These are phyloP conservation scores for Isoetes taiwanensis DNA, from an alignment of 75 land plant species.

Conservation along the genomic window DNA sequence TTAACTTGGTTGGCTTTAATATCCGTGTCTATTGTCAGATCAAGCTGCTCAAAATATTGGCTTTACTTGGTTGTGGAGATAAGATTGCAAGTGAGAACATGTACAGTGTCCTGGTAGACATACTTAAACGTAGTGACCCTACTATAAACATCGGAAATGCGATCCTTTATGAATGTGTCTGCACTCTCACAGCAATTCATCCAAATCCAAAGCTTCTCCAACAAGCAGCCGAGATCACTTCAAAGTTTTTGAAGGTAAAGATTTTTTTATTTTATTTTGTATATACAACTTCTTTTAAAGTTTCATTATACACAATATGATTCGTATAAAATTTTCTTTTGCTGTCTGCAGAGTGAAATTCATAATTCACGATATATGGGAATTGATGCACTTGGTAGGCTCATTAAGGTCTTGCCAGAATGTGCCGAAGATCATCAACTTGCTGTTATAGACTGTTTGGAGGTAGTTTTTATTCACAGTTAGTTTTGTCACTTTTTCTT, in stretches of 20 bases:
- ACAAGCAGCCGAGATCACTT: constrained; percentile 67
- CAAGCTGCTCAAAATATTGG: constrained; percentile 69
- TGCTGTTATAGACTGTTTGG: constrained; percentile 97
- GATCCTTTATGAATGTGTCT: constrained; percentile 76
- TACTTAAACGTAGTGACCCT: constrained; percentile 66
- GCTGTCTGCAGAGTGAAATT: constrained; percentile 78
- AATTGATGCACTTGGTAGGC: constrained; percentile 80
- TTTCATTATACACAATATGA: no score
- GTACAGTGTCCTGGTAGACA: constrained; percentile 75
- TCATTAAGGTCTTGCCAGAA: constrained; percentile 80
- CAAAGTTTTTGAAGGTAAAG: constrained; percentile 79
- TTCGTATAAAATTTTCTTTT: no score
- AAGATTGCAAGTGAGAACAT: constrained; percentile 77
- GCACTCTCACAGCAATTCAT: constrained; percentile 72
- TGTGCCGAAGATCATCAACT: constrained; percentile 92
- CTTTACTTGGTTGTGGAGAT: constrained; percentile 79
- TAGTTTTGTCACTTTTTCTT: not conserved
- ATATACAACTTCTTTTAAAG: not conserved
- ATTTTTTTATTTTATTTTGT: not conserved
- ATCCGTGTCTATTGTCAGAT: constrained; percentile 43
- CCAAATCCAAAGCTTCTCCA: constrained; percentile 65
- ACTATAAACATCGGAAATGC: constrained; percentile 84
- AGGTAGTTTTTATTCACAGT: constrained; percentile 39
- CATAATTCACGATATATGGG: constrained; percentile 95
- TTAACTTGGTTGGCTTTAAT: no score